Evolutionary conservation across 805 yeast species (phyloP).

Genomic region (Saturnispora serradocipensis): DNA sequence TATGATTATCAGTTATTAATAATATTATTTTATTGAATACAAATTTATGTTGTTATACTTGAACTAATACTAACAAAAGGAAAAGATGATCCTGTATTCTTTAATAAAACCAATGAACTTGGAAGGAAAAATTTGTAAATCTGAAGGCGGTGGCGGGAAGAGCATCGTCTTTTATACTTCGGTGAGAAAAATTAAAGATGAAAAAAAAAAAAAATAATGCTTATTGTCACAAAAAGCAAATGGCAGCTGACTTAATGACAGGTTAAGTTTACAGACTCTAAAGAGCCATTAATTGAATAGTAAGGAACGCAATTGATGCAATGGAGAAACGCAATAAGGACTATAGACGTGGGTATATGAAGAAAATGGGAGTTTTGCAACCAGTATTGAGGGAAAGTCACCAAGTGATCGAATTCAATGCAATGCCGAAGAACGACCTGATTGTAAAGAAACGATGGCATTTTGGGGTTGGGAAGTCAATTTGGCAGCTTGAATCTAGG

Average conservation of each 20-base stretch:
- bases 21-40: background rate
- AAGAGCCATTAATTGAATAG: background rate
- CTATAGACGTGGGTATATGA: background rate
- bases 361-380: background rate
- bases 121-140: constrained; percentile 5
- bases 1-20: background rate
- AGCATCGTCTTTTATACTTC: background rate
- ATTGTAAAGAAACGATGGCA: background rate
- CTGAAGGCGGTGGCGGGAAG: background rate
- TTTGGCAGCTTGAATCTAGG: background rate
- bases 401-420: background rate
- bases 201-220: constrained; percentile 11
- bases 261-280: background rate
- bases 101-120: background rate
- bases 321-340: background rate
- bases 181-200: constrained; percentile 2
- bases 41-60: background rate
- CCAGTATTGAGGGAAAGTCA: background rate
- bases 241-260: background rate
- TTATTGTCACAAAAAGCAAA: background rate
- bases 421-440: background rate
- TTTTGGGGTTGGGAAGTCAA: background rate
- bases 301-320: background rate
- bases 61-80: background rate
- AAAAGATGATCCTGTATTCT: background rate